Base-by-base conservation (phyloP, 164 flowering plant genomes). In the Umbellularia californica region DNA sequence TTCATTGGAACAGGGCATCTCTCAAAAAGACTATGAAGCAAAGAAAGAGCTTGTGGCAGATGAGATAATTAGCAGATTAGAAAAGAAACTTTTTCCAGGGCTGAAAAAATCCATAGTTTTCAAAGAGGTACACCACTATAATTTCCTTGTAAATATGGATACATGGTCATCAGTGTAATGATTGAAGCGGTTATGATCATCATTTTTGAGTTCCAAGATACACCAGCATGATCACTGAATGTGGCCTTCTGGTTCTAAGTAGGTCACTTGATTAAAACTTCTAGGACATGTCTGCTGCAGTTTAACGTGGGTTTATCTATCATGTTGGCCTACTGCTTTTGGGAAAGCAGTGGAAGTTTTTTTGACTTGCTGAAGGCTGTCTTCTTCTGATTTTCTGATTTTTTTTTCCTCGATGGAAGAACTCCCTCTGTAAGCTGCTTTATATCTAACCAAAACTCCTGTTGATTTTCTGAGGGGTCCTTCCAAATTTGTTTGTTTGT, bases 11-110 rank as follows among this genome's bases (percentile, higher is more conserved):
- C 74, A 95, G 99, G 98, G 94, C 24, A 89, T 95, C 27, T 74
- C 97, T 66, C 82, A 28, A 72, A 84, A 85, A 72, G 95, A 92
- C 3, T 95, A 95, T 75, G 91, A 91, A 63, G 89, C 86, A 69
- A 90, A 95, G 82, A 93, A 95, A 87, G 90, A 89, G 82, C 80
- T 75, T 60, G 85, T 93, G 66, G 97, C 97, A n/a, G 91, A 89
- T 81, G 84, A 83, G 80, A 92, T 95, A 69, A 89, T 95, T 35
- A 76, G 83, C 80, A 88, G 99, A 87, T 83, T 95, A 72, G 98
- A 95, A 83, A 87, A 88, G 75, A 89, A 93, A 83, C 85, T 95
- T 35, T 95, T 93, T 84, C 99, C 98, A 22, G 97, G 96, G 73
- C 89, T 95, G 13, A 83, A 83, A 77, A 80, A 92, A 27, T 84